These are phyloP conservation scores for Parastagonospora avenae DNA, from an alignment of 2,329 filamentous ascomycete genomes.

Conservation along the genomic window DNA sequence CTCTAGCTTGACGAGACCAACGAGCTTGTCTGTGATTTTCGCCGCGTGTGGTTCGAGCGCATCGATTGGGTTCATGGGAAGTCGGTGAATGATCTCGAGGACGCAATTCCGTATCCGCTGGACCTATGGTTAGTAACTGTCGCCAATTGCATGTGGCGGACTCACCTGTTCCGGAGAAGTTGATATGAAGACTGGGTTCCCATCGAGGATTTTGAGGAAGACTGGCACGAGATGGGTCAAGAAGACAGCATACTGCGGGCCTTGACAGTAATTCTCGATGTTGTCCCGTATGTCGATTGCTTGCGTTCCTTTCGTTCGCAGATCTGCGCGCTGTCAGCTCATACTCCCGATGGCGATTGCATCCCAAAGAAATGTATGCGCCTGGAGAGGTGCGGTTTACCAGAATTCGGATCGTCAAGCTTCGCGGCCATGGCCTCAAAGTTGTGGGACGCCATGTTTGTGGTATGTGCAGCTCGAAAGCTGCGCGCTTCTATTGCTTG, in stretches of 20 bases:
- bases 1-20: conserved; percentile 85
- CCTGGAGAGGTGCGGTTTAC: conserved; percentile 23
- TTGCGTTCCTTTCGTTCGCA: conserved; percentile 79
- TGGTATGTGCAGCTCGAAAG: conserved; percentile 26
- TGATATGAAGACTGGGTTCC: conserved; percentile 88
- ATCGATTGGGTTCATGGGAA: conserved; percentile 77
- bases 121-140: conserved; percentile 41
- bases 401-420: conserved; percentile 50
- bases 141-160: conserved; percentile 9
- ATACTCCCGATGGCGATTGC: background rate
- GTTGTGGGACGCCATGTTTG: conserved; percentile 48
- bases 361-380: background rate
- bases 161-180: conserved; percentile 85
- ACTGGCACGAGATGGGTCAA: conserved; percentile 87
- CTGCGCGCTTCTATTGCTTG: conserved; percentile 22
- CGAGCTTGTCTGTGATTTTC: conserved; percentile 87
- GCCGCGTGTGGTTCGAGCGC: conserved; percentile 86
- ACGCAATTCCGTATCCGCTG: conserved; percentile 87
- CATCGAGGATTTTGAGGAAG: conserved; percentile 82
- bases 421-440: conserved; percentile 55
- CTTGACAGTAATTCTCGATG: conserved; percentile 84
- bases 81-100: conserved; percentile 89
- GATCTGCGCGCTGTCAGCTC: conserved; percentile 61
- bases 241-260: conserved; percentile 78
- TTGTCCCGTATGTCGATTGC: conserved; percentile 88